Percentiles rank a stretch among this genome's conserved stretches.
Conservation (phyloP, 225 moss, liverwort and hornwort genomes). For the Sphagnum tenellum region DNA sequence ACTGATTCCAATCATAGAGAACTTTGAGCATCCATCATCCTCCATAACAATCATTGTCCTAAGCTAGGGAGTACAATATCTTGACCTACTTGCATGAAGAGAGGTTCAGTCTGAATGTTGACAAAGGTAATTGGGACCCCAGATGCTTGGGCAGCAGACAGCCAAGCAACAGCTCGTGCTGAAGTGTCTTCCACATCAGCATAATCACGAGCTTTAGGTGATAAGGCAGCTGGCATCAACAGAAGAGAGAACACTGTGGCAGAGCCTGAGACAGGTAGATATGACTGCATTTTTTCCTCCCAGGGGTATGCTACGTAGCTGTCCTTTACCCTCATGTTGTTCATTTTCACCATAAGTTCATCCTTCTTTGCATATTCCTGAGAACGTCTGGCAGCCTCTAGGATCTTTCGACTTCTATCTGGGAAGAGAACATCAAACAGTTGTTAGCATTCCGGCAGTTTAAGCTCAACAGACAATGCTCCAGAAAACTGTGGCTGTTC, state of each 20-base stretch:
- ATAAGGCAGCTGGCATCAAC: constrained; percentile 47
- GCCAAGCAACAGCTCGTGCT: constrained; percentile 53
- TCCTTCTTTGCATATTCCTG: constrained; percentile 44
- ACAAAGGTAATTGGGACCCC: constrained; percentile 61
- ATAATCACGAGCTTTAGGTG: constrained; percentile 43
- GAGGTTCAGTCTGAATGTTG: constrained; percentile 59
- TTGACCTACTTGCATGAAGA: constrained; percentile 52
- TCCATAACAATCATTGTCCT: neutral
- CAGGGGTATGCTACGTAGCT: constrained; percentile 54
- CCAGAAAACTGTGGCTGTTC: too few species aligned
- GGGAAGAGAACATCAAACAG: neutral
- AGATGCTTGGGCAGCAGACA: constrained; percentile 57
- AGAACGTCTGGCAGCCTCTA: constrained; percentile 42
- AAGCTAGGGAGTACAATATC: neutral
- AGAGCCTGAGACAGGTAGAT: constrained; percentile 49
- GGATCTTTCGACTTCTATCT: constrained; percentile 48
- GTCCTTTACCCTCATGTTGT: constrained; percentile 47
- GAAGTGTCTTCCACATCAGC: constrained; percentile 50
- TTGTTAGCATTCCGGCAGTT: too few species aligned
- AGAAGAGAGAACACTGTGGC: constrained; percentile 58
- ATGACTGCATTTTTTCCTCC: constrained; percentile 51
- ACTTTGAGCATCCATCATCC: neutral
- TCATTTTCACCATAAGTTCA: constrained; percentile 37
- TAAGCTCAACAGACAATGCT: too few species aligned
- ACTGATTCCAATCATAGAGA: too few species aligned